Base-by-base conservation (phyloP, 495 filamentous ascomycete genomes). In the Penicillium goetzii region DNA sequence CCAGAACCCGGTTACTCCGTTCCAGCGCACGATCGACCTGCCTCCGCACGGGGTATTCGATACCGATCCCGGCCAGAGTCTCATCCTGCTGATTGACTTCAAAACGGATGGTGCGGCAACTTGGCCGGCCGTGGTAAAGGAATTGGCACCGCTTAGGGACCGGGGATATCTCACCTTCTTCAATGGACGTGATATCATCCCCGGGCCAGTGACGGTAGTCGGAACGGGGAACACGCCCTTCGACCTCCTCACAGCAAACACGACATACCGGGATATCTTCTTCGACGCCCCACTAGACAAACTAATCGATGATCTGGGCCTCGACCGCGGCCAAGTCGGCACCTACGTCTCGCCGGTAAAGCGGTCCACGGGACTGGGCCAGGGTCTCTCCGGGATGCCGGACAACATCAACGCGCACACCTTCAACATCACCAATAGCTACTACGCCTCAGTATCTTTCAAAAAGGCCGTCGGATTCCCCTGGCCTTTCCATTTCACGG, bases 161-260 rank as follows among this genome's bases (percentile, higher is more conserved):
- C 73, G 78, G n/a, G 83, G 83, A 60, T 91, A 85, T 74, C 75
- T 92, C 10, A 87, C 82, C 2, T 81, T 82, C 60, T 84, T 86
- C 60, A 80, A 80, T 59, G 76, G 88, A 30, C 81, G 77, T 0
- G 75, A 78, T 23, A 62, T 81, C 14, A 57, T 80, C 55, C 63
- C 66, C 6, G 78, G 89, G 3, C 87, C 88, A 5, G 70, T 97
- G 15, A 96, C 91, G 2, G 85, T 96, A 0, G 87, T 96, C 17
- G 91, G 86, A 9, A 94, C 92, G 1, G 92, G 92, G 9, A 89
- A 89, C 66, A 84, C 90, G 0, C 90, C 91, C 0, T 92, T 95
- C 70, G 82, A 90, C 45, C 68, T 78, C 19, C 74, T 90, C 23
- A 76, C 78, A 25, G 73, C 79, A 25, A 77, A 82, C 53, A 57